Evolutionary conservation across 306 rosid genomes (phyloP).

Genomic region (Ochetophila trinervis): DNA sequence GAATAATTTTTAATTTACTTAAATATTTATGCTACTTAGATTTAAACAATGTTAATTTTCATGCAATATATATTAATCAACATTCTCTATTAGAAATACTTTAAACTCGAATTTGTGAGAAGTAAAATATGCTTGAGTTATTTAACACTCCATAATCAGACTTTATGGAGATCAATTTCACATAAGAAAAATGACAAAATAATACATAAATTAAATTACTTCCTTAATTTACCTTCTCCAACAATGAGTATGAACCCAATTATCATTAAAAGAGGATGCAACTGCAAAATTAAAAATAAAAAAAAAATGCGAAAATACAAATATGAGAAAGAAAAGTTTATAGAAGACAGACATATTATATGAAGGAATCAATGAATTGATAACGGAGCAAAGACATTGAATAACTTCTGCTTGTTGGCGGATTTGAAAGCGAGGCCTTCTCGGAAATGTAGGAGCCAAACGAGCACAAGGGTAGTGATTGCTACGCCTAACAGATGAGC

Average conservation of each 20-base stretch:
- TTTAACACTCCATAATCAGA: no score
- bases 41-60: no score
- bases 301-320: no score
- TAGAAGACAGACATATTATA: background rate
- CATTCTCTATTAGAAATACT: no score
- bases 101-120: no score
- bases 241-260: constrained; percentile 56
- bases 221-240: constrained; percentile 64
- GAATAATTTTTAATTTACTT: no score
- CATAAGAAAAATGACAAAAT: background rate
- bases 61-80: no score
- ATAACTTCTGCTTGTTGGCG: constrained; percentile 32
- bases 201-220: background rate
- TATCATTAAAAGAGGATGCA: constrained; percentile 63
- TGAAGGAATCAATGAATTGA: background rate
- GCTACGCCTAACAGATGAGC: constrained; percentile 54
- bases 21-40: no score
- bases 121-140: no score
- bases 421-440: constrained; percentile 64
- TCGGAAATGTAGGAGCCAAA: constrained; percentile 53
- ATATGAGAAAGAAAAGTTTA: background rate
- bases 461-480: constrained; percentile 42
- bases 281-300: constrained; percentile 31
- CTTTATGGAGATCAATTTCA: background rate
- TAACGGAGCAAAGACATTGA: constrained; percentile 41